Evolutionary conservation across 805 yeast species (phyloP), one percentile per base, ranked within the genome.

Genomic region (Clavispora phyllophila): DNA sequence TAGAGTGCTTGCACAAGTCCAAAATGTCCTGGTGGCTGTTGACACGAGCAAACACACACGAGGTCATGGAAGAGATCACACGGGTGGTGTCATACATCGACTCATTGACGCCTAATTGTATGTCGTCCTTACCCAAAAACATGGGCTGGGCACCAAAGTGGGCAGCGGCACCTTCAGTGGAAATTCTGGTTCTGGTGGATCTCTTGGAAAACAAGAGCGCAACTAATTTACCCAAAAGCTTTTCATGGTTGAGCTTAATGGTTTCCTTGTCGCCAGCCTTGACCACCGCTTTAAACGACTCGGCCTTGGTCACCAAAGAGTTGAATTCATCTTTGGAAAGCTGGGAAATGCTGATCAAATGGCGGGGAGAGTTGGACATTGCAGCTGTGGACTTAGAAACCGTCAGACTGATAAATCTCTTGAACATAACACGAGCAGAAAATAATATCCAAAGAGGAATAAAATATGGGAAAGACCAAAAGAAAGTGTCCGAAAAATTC

Each of bases 41-140:
- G 15, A 93, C 99, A 58, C 99, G 81, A n/a, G 98, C 99, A 68
- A 93, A 90, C 6, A 93, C 80, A 49, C 96, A 84, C n/a, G 96
- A 84, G 1, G 95, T 87, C 99, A 93, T 93, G 2, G 97, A 89
- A 12, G 96, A 85, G 4, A 93, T 78, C 27, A 93, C 96, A 51
- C 79, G 81, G 14, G 96, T 76, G 2, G 97, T 85, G 63, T 93
- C 99, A 56, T 85, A 84, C 45, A 88, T 67, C 0, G 93, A 76
- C 70, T 93, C 99, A 60, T 93, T 93, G 35, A 88, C 96, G 35
- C 99, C 99, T 43, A 93, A 72, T 65, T 93, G 99, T 60, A 93
- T 93, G 56, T 93, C 99, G 53, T 90, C 96, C 55, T 85, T 88
- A 39, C 99, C 98, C 51, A 93, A 72, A 58, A 93, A 93, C 93